Evolutionary conservation across 164 flowering plant genomes (phyloP).

Genomic region (Aristolochia fimbriata): DNA sequence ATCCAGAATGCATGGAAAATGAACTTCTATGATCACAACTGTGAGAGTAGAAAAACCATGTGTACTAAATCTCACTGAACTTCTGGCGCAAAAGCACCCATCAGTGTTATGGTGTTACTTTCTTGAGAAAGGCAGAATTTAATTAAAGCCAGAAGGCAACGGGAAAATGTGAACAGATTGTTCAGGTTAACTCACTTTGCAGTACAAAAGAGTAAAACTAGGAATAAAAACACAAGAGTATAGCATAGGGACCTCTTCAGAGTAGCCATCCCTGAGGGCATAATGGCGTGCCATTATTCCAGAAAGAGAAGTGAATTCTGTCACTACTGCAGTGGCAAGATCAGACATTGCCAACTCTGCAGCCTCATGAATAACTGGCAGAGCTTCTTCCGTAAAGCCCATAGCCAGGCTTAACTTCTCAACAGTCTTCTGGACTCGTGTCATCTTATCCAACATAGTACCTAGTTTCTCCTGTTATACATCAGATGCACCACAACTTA

Average conservation of each 20-base stretch:
- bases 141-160: neutral
- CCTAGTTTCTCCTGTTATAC: slow-evolving; percentile 80
- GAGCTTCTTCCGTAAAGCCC: slow-evolving; percentile 31
- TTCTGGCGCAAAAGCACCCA: too few species aligned
- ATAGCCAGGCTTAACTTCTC: slow-evolving; percentile 39
- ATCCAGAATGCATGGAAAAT: too few species aligned
- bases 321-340: slow-evolving; percentile 88
- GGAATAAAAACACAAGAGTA: too few species aligned
- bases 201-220: neutral
- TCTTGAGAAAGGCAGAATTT: neutral
- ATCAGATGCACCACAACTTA: neutral
- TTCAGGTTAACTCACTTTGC: neutral
- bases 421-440: slow-evolving; percentile 48
- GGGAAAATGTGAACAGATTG: neutral
- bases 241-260: slow-evolving; percentile 28
- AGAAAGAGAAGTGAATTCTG: slow-evolving; percentile 86
- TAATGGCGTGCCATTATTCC: slow-evolving; percentile 96
- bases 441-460: slow-evolving; percentile 85
- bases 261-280: slow-evolving; percentile 84
- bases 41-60: too few species aligned
- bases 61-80: too few species aligned
- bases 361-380: slow-evolving; percentile 45
- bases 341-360: slow-evolving; percentile 93
- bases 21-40: too few species aligned
- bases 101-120: too few species aligned